Percentiles rank a stretch among this genome's conserved stretches.
These are phyloP conservation scores for Claviceps lovelessii DNA, from an alignment of 2,329 filamentous ascomycete species.

Conservation along the genomic window DNA sequence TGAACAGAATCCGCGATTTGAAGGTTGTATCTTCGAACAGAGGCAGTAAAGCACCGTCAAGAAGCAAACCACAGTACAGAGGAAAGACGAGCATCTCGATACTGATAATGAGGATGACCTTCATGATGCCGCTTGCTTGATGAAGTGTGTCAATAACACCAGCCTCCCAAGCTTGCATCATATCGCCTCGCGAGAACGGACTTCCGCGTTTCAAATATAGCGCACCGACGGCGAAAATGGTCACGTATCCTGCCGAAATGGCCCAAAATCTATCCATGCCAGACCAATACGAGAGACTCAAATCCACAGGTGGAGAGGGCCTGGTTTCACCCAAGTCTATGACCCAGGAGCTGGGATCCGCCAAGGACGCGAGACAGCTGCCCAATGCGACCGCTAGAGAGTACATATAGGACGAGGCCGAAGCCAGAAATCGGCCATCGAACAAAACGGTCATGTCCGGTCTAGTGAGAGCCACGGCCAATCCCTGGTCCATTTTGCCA, in stretches of 20 bases:
- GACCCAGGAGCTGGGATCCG: conserved; percentile 42
- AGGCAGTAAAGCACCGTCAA: conserved; percentile 78
- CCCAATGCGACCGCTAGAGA: conserved; percentile 11
- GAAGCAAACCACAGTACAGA: conserved; percentile 80
- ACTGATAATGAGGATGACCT: conserved; percentile 94
- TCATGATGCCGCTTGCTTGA: conserved; percentile 92
- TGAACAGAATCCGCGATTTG: conserved; percentile 64
- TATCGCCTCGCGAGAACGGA: conserved; percentile 45
- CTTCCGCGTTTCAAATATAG: conserved; percentile 65
- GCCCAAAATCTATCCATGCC: conserved; percentile 52
- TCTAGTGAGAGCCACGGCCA: conserved; percentile 29
- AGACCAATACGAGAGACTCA: conserved; percentile 52
- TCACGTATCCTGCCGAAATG: conserved; percentile 66
- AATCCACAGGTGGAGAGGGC: conserved; percentile 29
- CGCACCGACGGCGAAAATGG: conserved; percentile 59
- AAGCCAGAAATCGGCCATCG: conserved; percentile 7
- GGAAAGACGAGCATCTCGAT: conserved; percentile 99
- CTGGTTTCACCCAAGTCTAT: conserved; percentile 37
- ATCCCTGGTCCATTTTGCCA: conserved; percentile 20
- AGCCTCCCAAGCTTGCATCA: conserved; percentile 54
- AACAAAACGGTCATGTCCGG: conserved; percentile 22
- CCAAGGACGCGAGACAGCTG: conserved; percentile 14
- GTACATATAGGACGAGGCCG: background rate
- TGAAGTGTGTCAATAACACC: conserved; percentile 68
- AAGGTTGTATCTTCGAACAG: conserved; percentile 74